These are phyloP conservation scores for Leishmania tropica DNA, from an alignment of 208 protist species.

Conservation along the genomic window DNA sequence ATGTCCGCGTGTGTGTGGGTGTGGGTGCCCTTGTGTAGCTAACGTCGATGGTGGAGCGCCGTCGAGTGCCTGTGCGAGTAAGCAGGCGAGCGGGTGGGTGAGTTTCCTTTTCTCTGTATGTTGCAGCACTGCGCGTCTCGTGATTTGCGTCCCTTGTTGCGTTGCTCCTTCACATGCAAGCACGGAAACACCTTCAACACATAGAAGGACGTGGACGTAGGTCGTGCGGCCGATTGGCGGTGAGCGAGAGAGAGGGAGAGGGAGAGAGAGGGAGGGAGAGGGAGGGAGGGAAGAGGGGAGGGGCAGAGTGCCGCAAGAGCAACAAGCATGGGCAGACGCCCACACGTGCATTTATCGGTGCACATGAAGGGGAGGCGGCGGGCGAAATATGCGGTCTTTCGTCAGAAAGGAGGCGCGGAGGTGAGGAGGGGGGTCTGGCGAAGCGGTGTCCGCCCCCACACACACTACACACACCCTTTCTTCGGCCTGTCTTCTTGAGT, in stretches of 20 bases:
- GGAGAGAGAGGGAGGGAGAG: no score
- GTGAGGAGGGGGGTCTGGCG: not conserved
- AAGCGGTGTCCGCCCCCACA: not conserved
- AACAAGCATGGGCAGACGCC: not conserved
- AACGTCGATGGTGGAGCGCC: not conserved
- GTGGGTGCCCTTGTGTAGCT: not conserved
- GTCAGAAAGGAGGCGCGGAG: not conserved
- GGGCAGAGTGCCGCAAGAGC: not conserved
- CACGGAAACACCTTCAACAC: not conserved
- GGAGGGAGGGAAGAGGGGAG: not conserved
- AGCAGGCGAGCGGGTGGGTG: not conserved
- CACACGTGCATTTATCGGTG: not conserved
- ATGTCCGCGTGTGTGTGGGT: constrained; percentile 3
- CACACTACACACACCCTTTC: not conserved
- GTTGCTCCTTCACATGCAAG: not conserved
- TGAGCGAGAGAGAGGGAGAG: not conserved
- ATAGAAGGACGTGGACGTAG: not conserved
- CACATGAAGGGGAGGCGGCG: not conserved
- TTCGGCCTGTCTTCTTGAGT: not conserved
- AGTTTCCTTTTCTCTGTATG: not conserved
- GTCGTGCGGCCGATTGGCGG: no score
- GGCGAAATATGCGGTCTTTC: not conserved
- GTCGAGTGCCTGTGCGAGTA: not conserved
- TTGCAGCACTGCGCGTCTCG: not conserved
- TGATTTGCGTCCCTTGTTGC: not conserved